phyloP scores from a whole-genome alignment of 306 rosid species.

The Canavalia gladiata region DNA sequence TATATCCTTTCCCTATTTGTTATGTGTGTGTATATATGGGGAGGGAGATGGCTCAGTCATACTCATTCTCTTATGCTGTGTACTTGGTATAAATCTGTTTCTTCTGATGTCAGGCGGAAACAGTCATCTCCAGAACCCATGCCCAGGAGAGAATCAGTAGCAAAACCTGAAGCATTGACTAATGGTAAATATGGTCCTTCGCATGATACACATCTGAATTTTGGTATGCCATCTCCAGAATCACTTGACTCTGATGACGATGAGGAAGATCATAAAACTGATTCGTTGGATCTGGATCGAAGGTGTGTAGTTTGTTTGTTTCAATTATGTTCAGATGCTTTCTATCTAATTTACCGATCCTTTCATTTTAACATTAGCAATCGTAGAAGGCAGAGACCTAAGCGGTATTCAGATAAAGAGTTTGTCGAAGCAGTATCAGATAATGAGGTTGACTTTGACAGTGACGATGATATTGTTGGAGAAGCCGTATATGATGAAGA shows the following conservation, averaged over 20 bases:
- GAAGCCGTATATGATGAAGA: slow-evolving; percentile 97
- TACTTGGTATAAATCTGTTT: slow-evolving; percentile 40
- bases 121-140: slow-evolving; percentile 83
- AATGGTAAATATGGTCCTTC: slow-evolving; percentile 84
- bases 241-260: slow-evolving; percentile 76
- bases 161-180: slow-evolving; percentile 70
- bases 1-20: slow-evolving; percentile 13
- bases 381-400: slow-evolving; percentile 88
- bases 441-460: slow-evolving; percentile 82
- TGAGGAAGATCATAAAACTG: slow-evolving; percentile 67
- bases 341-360: slow-evolving; percentile 41
- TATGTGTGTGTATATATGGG: slow-evolving; percentile 7
- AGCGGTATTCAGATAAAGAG: slow-evolving; percentile 86
- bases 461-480: slow-evolving; percentile 98
- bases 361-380: slow-evolving; percentile 59
- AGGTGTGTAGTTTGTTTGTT: slow-evolving; percentile 58
- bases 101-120: slow-evolving; percentile 62
- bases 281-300: slow-evolving; percentile 80
- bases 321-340: slow-evolving; percentile 10
- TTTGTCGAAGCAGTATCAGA: slow-evolving; percentile 82
- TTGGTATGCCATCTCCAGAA: slow-evolving; percentile 75
- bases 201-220: slow-evolving; percentile 59
- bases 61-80: slow-evolving; percentile 1
- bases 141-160: slow-evolving; percentile 67
- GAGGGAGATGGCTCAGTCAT: slow-evolving; percentile 27